Evolutionary conservation across 2,329 filamentous ascomycete genomes (phyloP).

Genomic region (Gnomoniopsis smithogilvyi): DNA sequence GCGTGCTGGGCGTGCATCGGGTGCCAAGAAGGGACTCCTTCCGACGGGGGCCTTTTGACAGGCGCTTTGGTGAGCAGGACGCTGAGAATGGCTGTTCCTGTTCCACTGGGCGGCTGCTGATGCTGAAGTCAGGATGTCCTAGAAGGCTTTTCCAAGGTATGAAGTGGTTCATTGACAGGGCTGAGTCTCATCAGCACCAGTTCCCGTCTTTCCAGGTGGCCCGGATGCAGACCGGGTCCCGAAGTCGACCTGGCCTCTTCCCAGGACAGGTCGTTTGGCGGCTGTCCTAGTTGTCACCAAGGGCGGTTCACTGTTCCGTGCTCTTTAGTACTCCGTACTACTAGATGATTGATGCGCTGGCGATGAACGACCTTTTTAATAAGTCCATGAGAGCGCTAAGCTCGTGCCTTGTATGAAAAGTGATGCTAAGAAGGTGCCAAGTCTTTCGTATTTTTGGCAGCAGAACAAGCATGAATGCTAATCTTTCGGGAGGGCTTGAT

Average conservation of each 20-base stretch:
- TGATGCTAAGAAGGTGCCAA: not conserved
- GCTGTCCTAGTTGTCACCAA: too few species aligned
- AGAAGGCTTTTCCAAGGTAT: not conserved
- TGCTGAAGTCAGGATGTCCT: not conserved
- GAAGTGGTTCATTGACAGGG: not conserved
- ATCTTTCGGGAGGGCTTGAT: constrained; percentile 9
- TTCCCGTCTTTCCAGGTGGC: not conserved
- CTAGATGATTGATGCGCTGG: too few species aligned
- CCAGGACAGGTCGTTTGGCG: not conserved
- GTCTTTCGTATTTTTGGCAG: not conserved
- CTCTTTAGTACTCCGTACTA: too few species aligned
- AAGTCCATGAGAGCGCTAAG: not conserved
- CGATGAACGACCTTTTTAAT: not conserved
- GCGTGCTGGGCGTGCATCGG: too few species aligned
- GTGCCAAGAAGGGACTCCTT: too few species aligned
- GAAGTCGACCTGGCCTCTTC: not conserved
- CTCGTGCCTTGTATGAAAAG: too few species aligned
- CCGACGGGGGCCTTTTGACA: not conserved
- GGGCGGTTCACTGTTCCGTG: too few species aligned
- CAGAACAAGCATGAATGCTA: constrained; percentile 8
- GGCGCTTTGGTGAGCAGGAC: too few species aligned
- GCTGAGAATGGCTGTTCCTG: too few species aligned
- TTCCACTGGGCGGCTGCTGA: not conserved
- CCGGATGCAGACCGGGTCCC: not conserved
- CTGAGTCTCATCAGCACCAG: not conserved